phyloP scores from a whole-genome alignment of 2,329 filamentous ascomycete species.

The Myriosclerotinia curreyana region DNA sequence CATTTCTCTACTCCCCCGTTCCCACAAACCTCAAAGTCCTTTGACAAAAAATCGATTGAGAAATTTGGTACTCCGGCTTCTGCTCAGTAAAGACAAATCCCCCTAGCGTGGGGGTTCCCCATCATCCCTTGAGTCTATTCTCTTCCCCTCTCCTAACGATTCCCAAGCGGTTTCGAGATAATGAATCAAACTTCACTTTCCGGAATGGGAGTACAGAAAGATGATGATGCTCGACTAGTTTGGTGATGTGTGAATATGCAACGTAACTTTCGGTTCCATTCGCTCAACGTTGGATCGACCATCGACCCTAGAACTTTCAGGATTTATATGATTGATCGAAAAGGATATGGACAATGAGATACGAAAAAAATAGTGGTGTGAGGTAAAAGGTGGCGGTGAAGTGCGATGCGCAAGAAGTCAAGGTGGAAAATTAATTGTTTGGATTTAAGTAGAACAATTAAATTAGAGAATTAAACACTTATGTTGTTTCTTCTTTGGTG shows the following conservation, averaged over 20 bases:
- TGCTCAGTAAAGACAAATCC: not conserved
- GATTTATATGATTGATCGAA: conserved; percentile 9
- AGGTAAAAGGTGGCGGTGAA: not conserved
- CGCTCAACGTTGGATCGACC: not conserved
- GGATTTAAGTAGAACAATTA: conserved; percentile 6
- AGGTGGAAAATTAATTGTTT: too few species aligned
- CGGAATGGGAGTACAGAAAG: not conserved
- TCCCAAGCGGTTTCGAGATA: not conserved
- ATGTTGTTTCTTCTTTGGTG: conserved; percentile 71
- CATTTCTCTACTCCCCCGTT: not conserved
- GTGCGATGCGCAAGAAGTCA: conserved; percentile 1
- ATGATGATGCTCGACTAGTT: not conserved
- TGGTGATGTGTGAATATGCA: conserved; percentile 12
- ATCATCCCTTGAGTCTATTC: not conserved
- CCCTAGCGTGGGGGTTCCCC: not conserved
- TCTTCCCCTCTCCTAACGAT: not conserved
- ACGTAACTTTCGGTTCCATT: conserved; percentile 9
- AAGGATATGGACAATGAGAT: conserved; percentile 11
- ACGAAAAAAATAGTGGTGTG: not conserved
- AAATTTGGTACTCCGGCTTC: not conserved
- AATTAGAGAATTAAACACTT: conserved; percentile 66
- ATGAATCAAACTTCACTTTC: not conserved
- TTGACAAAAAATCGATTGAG: not conserved
- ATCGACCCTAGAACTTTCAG: not conserved
- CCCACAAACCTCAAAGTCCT: conserved; percentile 3